phyloP scores from a whole-genome alignment of 2,329 filamentous ascomycete species.

The Chaetomium sp. region DNA sequence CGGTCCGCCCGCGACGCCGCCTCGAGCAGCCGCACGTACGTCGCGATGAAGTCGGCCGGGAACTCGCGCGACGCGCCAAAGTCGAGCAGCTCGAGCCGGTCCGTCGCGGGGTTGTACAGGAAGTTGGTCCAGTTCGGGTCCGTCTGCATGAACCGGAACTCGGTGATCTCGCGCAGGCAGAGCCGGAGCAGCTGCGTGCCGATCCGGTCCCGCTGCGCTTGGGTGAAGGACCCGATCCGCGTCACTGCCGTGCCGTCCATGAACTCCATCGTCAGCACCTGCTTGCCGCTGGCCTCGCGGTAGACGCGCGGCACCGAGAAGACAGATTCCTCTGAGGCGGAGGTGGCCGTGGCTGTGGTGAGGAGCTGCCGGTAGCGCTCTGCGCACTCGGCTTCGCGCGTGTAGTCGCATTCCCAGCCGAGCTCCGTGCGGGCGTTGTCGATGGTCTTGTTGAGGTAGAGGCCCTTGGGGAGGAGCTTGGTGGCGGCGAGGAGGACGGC shows the following conservation, averaged over 20 bases:
- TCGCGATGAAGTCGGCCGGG: conserved; percentile 74
- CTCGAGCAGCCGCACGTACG: conserved; percentile 77
- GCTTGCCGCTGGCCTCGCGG: conserved; percentile 75
- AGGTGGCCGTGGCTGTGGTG: not conserved
- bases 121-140: conserved; percentile 99
- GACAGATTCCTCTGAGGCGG: conserved; percentile 58
- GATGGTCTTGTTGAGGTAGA: conserved; percentile 96
- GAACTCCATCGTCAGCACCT: conserved; percentile 91
- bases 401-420: conserved; percentile 96
- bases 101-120: conserved; percentile 73
- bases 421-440: conserved; percentile 90
- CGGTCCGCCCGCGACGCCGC: conserved; percentile 76
- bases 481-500: conserved; percentile 89
- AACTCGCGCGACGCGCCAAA: conserved; percentile 92
- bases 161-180: conserved; percentile 87
- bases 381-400: conserved; percentile 81
- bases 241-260: conserved; percentile 87
- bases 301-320: conserved; percentile 82
- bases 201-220: conserved; percentile 91
- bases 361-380: conserved; percentile 76
- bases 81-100: conserved; percentile 86
- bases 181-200: conserved; percentile 90
- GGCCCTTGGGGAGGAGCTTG: conserved; percentile 81
- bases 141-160: conserved; percentile 98
- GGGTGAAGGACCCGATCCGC: conserved; percentile 69